Percentiles rank a stretch among this genome's conserved stretches.
Conservation (phyloP, 495 filamentous ascomycete species). For the Lichina pygmaea region DNA sequence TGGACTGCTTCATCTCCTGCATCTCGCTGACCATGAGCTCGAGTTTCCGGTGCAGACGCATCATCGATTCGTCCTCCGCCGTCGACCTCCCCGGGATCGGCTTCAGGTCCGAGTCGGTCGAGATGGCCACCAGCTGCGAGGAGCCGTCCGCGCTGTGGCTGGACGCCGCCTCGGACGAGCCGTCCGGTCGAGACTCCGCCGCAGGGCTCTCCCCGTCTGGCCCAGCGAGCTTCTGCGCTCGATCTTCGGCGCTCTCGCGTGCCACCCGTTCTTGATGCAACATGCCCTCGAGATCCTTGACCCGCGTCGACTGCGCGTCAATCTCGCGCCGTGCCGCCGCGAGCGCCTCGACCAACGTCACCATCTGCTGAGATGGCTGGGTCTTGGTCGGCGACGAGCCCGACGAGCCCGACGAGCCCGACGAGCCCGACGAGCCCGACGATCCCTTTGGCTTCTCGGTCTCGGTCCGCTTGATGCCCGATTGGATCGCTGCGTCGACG, state of each 20-base stretch:
- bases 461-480: conserved; percentile 40
- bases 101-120: conserved; percentile 5
- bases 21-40: conserved; percentile 65
- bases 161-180: background rate
- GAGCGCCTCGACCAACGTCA: conserved; percentile 57
- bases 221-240: conserved; percentile 33
- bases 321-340: conserved; percentile 58
- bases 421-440: conserved; percentile 29
- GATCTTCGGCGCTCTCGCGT: conserved; percentile 58
- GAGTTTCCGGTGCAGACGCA: conserved; percentile 37
- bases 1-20: conserved; percentile 51
- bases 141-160: conserved; percentile 2
- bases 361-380: conserved; percentile 39
- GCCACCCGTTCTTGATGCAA: conserved; percentile 56
- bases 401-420: background rate
- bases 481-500: conserved; percentile 17
- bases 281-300: conserved; percentile 58
- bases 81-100: conserved; percentile 2
- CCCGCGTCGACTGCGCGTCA: conserved; percentile 44
- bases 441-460: conserved; percentile 42
- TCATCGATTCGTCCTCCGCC: conserved; percentile 12
- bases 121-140: background rate
- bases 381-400: conserved; percentile 18
- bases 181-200: background rate
- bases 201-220: background rate